Conservation (phyloP, 139 green algal genomes). For the Chlorella sp. region DNA sequence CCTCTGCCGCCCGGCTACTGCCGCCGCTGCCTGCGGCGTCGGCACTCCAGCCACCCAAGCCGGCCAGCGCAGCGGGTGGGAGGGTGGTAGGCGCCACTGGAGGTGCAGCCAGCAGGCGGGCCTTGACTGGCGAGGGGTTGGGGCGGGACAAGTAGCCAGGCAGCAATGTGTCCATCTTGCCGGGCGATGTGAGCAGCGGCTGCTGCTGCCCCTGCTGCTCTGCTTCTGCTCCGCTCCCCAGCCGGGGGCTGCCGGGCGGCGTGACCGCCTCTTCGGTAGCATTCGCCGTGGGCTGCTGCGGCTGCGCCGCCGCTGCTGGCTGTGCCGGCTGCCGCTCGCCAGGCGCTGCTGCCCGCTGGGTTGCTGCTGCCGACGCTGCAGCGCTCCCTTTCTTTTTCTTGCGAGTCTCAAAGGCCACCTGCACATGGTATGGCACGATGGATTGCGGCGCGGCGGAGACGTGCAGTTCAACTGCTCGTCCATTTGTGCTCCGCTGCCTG, state of each 20-base stretch:
- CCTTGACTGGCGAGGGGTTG: slow-evolving; percentile 57
- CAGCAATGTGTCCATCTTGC: slow-evolving; percentile 49
- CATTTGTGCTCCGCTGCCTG: not conserved
- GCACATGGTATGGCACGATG: not conserved
- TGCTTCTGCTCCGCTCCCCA: not conserved
- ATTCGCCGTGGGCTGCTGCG: too few relatives aligned
- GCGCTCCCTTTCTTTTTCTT: not conserved
- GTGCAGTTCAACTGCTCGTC: not conserved
- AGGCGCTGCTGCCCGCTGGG: not conserved
- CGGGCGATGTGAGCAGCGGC: not conserved
- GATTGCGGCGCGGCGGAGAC: not conserved
- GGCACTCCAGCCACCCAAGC: not conserved
- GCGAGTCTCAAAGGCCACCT: slow-evolving; percentile 11
- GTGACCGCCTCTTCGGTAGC: too few relatives aligned
- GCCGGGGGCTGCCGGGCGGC: not conserved
- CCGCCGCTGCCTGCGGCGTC: not conserved
- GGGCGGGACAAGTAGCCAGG: slow-evolving; percentile 70
- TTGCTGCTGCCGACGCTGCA: not conserved
- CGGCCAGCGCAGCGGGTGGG: not conserved
- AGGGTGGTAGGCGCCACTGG: not conserved
- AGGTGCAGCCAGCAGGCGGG: not conserved
- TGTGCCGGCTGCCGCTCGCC: not conserved
- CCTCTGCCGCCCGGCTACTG: not conserved
- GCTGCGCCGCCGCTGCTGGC: not conserved
- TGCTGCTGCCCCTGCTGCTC: not conserved